Base-by-base conservation (phyloP, 2,329 filamentous ascomycete species). In the Colletotrichum nymphaeae region DNA sequence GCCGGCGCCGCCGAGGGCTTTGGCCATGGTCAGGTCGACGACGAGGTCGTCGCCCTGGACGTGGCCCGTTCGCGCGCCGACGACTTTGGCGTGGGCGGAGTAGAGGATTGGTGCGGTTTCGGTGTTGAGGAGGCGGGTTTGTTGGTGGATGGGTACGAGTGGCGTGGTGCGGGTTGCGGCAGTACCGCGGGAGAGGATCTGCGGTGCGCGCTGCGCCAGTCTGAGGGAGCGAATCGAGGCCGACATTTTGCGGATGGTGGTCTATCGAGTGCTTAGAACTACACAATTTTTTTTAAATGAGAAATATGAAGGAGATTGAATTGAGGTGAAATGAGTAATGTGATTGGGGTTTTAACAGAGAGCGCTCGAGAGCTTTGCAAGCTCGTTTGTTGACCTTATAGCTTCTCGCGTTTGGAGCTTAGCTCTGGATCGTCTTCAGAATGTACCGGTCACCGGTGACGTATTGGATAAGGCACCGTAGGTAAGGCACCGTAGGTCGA, bases 21-120 rank as follows among this genome's bases (percentile, higher is more conserved):
- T 85, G 68, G 84, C 81, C 84, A 85, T 85, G 22, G 81, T 82
- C 1, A 85, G 80, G 37, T 85, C 82, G 12, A 80, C 67, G 42
- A 74, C 62, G 46, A 80, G 78, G 72, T 78, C 77, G 71, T 80
- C 79, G 75, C 78, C 78, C 6, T 79, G 63, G 30, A 79, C 73
- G 57, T 77, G 76, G 53, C 78, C 78, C 6, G 77, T 77, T 26
- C 84, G 81, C 22, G 83, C 83, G 53, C 83, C 84, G 12, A 82
- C 76, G 19, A 84, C 82, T 28, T 80, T 81, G 5, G 83, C 82
- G 56, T 78, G 80, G 5, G 82, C 81, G 0, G 82, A 77, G 76
- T 84, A 84, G 3, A 85, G 79, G 12, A 78, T 77, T 0, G 83
- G 83, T 1, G 83, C 83, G 1, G 80, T 80, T 32, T 83, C 80